These are phyloP conservation scores for Colletotrichum sp. DNA, from an alignment of 2,329 filamentous ascomycete species.

Conservation along the genomic window DNA sequence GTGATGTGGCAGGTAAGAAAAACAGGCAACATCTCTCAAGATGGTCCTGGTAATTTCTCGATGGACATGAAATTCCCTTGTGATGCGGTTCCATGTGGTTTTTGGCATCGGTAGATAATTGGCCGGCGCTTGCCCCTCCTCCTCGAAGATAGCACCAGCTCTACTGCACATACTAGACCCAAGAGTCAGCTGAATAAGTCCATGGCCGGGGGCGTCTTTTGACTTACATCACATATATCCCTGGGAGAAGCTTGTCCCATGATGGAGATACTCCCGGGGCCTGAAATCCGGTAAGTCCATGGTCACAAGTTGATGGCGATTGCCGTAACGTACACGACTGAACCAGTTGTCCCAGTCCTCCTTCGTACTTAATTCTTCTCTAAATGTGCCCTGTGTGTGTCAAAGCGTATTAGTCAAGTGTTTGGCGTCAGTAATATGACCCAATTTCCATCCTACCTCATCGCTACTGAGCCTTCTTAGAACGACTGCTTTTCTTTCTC, in stretches of 20 bases:
- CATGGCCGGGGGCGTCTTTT: background rate
- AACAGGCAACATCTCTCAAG: background rate
- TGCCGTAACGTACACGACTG: background rate
- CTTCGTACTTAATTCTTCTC: background rate
- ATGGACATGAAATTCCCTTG: background rate
- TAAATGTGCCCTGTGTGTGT: background rate
- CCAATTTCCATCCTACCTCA: background rate
- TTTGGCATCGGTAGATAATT: background rate
- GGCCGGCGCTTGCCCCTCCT: background rate
- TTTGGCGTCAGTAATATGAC: background rate
- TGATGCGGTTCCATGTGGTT: background rate
- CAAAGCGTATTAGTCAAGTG: fast-evolving
- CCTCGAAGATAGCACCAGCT: background rate
- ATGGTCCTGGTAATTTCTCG: background rate
- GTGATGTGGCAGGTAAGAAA: background rate
- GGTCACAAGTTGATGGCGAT: background rate
- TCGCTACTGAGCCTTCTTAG: background rate
- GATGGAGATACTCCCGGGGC: background rate
- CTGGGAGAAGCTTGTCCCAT: background rate
- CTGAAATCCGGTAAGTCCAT: background rate
- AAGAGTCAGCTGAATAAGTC: background rate
- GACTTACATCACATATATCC: background rate
- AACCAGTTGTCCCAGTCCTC: constrained; percentile 9
- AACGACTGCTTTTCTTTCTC: background rate
- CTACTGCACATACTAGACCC: background rate